phyloP scores from a whole-genome alignment of 331 rosid species.

The Cydonia oblonga region DNA sequence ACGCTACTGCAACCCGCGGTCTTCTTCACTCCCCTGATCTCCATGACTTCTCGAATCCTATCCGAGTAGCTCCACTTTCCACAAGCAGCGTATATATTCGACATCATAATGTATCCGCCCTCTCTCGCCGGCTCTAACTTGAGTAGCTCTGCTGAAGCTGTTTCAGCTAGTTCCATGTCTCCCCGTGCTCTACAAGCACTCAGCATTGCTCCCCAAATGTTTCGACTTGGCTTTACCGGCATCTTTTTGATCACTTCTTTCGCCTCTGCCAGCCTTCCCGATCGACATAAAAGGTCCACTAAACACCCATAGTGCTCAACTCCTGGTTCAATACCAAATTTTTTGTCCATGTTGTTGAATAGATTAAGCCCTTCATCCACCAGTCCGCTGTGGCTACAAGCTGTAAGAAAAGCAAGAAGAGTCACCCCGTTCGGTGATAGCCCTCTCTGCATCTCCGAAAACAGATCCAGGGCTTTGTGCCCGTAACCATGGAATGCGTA shows the following conservation, averaged over 20 bases:
- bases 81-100: constrained; percentile 42
- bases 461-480: constrained; percentile 34
- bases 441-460: constrained; percentile 33
- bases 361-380: constrained; percentile 39
- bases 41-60: constrained; percentile 36
- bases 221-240: constrained; percentile 41
- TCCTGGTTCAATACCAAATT: constrained; percentile 28
- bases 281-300: constrained; percentile 42
- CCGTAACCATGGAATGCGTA: constrained; percentile 50
- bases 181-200: constrained; percentile 44
- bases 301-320: constrained; percentile 50
- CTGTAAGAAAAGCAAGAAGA: constrained; percentile 39
- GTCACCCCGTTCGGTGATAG: constrained; percentile 40
- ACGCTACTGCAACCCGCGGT: constrained; percentile 40
- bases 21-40: constrained; percentile 43
- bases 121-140: constrained; percentile 40
- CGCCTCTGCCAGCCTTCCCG: constrained; percentile 36
- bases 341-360: constrained; percentile 30
- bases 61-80: constrained; percentile 40
- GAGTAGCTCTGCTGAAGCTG: constrained; percentile 32
- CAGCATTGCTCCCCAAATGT: constrained; percentile 47
- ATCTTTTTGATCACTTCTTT: constrained; percentile 29
- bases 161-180: constrained; percentile 34
- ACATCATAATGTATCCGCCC: constrained; percentile 43
- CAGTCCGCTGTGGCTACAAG: constrained; percentile 50